Evolutionary conservation across 805 yeast species (phyloP).

Genomic region (Candida hispaniensis): DNA sequence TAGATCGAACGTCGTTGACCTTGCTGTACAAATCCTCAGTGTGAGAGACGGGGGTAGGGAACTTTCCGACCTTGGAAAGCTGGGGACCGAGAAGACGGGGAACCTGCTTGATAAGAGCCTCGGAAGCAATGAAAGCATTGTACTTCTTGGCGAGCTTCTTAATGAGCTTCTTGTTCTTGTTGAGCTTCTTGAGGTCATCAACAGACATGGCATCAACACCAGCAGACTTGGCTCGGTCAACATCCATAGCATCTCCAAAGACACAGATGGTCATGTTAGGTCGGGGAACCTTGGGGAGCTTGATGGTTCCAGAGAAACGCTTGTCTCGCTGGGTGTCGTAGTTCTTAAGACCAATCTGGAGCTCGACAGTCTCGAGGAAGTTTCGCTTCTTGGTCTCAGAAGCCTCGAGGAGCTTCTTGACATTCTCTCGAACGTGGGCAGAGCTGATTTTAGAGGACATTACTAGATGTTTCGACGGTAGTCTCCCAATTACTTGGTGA

Average conservation of each 20-base stretch:
- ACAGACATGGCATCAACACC: slow-evolving; percentile 99
- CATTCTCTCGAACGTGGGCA: slow-evolving; percentile 93
- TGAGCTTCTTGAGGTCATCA: slow-evolving; percentile 98
- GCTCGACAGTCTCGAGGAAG: slow-evolving; percentile 99
- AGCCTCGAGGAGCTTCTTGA: slow-evolving; percentile 78
- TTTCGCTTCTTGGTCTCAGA: slow-evolving; percentile 98
- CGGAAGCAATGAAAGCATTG: slow-evolving; percentile 99
- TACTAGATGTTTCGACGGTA: slow-evolving; percentile 17
- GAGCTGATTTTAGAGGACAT: slow-evolving; percentile 62
- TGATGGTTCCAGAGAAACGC: slow-evolving; percentile 99
- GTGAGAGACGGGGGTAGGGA: slow-evolving; percentile 99
- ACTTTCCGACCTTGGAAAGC: slow-evolving; percentile 99
- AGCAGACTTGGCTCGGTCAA: slow-evolving; percentile 98
- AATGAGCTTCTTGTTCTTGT: slow-evolving; percentile 99
- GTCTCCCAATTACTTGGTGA: slow-evolving; percentile 16
- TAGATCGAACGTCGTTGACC: slow-evolving; percentile 95
- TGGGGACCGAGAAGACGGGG: slow-evolving; percentile 99
- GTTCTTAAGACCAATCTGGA: slow-evolving; percentile 99
- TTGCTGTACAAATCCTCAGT: slow-evolving; percentile 93
- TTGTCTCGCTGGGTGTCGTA: slow-evolving; percentile 99
- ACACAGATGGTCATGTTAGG: slow-evolving; percentile 99
- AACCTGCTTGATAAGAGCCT: slow-evolving; percentile 97
- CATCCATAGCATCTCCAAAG: slow-evolving; percentile 99
- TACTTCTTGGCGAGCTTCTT: slow-evolving; percentile 99
- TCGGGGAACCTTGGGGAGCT: slow-evolving; percentile 98